Percentiles rank a stretch among this genome's conserved stretches.
phyloP scores from a whole-genome alignment of 306 rosid genomes.

The Sicyos edulis region DNA sequence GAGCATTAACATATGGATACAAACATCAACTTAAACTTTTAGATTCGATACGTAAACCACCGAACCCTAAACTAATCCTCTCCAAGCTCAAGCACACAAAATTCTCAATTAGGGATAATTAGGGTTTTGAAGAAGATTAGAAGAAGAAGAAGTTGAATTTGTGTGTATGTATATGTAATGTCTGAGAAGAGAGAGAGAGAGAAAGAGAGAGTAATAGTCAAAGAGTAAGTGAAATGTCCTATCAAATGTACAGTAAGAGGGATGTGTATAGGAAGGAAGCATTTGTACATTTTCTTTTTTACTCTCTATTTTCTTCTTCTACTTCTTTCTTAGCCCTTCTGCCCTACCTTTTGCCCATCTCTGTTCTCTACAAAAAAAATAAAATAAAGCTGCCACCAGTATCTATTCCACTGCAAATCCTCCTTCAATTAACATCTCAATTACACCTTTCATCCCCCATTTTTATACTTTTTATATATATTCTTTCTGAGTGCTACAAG shows the following conservation, averaged over 20 bases:
- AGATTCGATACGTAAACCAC: too few species aligned
- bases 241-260: conserved; percentile 19
- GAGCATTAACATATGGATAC: too few species aligned
- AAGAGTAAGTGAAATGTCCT: conserved; percentile 23
- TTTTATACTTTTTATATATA: too few species aligned
- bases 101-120: not conserved
- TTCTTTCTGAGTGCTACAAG: too few species aligned
- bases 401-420: conserved; percentile 23
- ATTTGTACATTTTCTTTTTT: conserved; percentile 7
- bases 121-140: not conserved
- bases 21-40: too few species aligned
- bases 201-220: conserved; percentile 12
- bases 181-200: not conserved
- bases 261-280: conserved; percentile 16
- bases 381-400: conserved; percentile 22
- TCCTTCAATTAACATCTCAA: not conserved
- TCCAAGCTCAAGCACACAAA: not conserved
- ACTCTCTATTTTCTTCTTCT: not conserved
- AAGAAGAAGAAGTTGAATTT: not conserved
- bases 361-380: conserved; percentile 5
- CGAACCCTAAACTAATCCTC: not conserved
- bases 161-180: not conserved
- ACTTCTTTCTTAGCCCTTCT: not conserved
- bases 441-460: not conserved
- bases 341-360: conserved; percentile 18